Evolutionary conservation across 2,329 filamentous ascomycete species (phyloP), one percentile per base, ranked within the genome.

Genomic region (Colletotrichum incanum): DNA sequence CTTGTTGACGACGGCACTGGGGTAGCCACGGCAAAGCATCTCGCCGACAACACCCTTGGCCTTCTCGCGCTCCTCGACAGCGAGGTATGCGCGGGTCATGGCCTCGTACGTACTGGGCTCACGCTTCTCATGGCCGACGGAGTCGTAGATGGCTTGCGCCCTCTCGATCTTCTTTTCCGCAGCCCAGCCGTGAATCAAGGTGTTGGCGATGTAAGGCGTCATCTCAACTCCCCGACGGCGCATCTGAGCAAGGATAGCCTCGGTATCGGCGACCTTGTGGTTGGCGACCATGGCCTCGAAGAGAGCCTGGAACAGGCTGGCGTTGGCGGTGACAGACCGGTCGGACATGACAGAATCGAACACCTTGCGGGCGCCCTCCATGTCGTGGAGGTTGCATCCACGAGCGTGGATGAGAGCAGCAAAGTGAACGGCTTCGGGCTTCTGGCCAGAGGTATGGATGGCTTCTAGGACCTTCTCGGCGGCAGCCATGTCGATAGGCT

Each of bases 91-190:
- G 56, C 96, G 90, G 6, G 95, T 98, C 96, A 99, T 99, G 50
- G 96, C 95, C 84, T 99, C 96, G 82, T 99, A 99, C 5, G 96
- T 99, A 86, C 95, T 98, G 4, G 96, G 96, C 85, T 99, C 96
- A 69, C 96, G 92, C 84, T 92, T 95, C 66, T 91, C 89, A 37
- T 90, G 88, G 11, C 92, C 90, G 4, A 99, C 92, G n/a, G 89
- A 87, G 71, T 93, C 89, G 80, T 97, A 99, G 73, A 98, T 91
- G 31, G 88, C 85, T 79, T 92, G 91, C 23, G 95, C 94, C 82
- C 94, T 95, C 72, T 85, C 83, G 55, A 98, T 93, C 74, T 97
- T 89, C 83, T 93, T 93, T 80, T 93, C 93, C 18, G 92, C 89
- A 28, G 96, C 94, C 96, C 96, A 99, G 74, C 96, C 96, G 79